Evolutionary conservation across 192 early-diverging fungal genomes (phyloP), one percentile per base, ranked within the genome.

Genomic region (Backusella morwellensis): DNA sequence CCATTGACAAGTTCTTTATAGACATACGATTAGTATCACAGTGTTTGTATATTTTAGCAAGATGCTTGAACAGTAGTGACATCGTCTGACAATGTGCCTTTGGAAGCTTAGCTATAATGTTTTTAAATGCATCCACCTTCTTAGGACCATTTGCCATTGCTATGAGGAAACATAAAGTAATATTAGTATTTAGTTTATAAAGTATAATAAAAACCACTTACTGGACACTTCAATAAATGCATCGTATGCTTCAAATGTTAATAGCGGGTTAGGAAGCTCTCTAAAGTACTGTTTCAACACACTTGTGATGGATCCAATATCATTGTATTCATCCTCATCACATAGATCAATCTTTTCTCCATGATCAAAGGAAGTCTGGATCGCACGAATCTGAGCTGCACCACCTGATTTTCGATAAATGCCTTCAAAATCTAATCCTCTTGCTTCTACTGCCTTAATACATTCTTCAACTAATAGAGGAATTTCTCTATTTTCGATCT

Each of bases 1-100:
- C 95, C 36, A 97, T 94, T 9, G 95, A 90, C 72, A 99, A 79
- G 73, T 98, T 99, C 78, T 96, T 95, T 47, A 94, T 83, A 1
- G 89, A 91, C 97, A 99, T 99, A 69, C 94, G 88, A 82, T 99
- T 99, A 36, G 88, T 82, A 36, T 79, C 74, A 42, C 88, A 85
- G 21, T 86, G 74, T 50, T 87, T 71, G 4, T 88, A 85, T 19
- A 98, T 91, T 14, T 88, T 78, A 70, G 90, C 82, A 73, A 93
- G 77, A 76, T 95, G 94, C 38, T 75, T 70, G 72, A 93, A 85
- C 71, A 95, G 74, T 36, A 84, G 82, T 72, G 84, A 85, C 47
- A 92, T 80, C 9, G 94, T 95, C 54, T 80, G 71, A 69, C 89
- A 86, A 50, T 95, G 88, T 12, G 83, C 85, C 67, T 41, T 54